Conservation (phyloP, 352 stramenopile genomes). For the Pythium sp. region DNA sequence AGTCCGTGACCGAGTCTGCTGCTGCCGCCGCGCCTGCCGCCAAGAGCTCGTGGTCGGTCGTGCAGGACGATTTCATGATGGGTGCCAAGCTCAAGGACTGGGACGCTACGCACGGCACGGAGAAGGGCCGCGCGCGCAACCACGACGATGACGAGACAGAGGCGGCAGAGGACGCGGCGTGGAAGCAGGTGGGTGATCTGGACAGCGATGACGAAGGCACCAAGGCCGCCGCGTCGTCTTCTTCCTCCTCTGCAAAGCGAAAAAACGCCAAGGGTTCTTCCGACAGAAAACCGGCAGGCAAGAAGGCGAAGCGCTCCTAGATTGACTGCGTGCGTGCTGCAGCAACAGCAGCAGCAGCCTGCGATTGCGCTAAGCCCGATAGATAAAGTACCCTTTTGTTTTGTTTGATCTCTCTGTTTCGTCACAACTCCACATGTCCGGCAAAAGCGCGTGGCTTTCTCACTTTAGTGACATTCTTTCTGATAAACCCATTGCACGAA, state of each 20-base stretch:
- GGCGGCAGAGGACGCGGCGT: constrained; percentile 59
- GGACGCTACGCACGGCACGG: constrained; percentile 54
- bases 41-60: constrained; percentile 78
- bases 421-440: background rate
- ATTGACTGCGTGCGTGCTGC: background rate
- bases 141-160: constrained; percentile 59
- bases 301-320: constrained; percentile 32
- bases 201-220: constrained; percentile 50
- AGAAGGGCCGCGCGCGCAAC: constrained; percentile 39
- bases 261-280: constrained; percentile 29
- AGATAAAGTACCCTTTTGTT: constrained; percentile 9
- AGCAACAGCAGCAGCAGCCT: background rate
- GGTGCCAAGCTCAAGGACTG: constrained; percentile 84
- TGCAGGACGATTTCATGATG: constrained; percentile 88
- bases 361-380: background rate
- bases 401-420: background rate
- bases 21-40: constrained; percentile 12
- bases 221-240: constrained; percentile 1
- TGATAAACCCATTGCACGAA: background rate
- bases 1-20: constrained; percentile 21
- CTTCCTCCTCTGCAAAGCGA: constrained; percentile 21
- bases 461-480: background rate
- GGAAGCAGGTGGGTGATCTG: constrained; percentile 53
- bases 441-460: background rate
- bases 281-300: constrained; percentile 16